Base-by-base conservation (phyloP, 805 yeast species). In the Nakazawaea anatomiae region DNA sequence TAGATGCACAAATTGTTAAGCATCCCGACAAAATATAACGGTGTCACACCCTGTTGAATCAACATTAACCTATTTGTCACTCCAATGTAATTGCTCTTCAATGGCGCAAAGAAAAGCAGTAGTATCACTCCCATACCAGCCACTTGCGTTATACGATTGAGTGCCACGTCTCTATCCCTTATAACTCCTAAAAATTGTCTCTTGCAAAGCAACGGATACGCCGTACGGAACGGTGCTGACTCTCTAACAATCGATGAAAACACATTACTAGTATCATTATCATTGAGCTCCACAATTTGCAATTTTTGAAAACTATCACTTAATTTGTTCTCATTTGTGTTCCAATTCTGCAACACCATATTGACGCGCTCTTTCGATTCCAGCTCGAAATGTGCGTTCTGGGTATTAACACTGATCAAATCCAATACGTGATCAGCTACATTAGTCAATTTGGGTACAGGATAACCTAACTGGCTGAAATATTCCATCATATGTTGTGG, bases 1-100 rank as follows among this genome's bases (percentile, higher is more conserved):
- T 84, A 89, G 12, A 86, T 73, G 1, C 91, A 78, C 60, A 89
- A 71, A 63, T 88, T 89, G 58, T 85, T 87, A 50, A 89, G 73
- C 76, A 89, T 79, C 0, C 96, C 96, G 45, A 83, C 82, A 62
- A 82, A 89, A 60, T 85, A 89, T 47, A 89, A 63, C 32, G 89
- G 82, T 27, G 85, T 70, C 3, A 84, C 76, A 60, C 87, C 87
- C 63, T 89, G 96, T 63, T 86, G 92, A 4, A 82, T 74, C 49
- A 87, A 68, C 5, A 92, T 92, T 32, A 87, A 63, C 54, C 90
- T 67, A 61, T 86, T 80, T 46, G 70, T 68, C 27, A 84, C 72
- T 18, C 89, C 84, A 29, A 57, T 47, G 46, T 61, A 63, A 31
- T 60, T 59, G 39, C 73, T 60, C 47, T 67, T 68, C 47, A 80